Conservation (phyloP, 352 stramenopile genomes). For the Halophytophthora polymorphica region DNA sequence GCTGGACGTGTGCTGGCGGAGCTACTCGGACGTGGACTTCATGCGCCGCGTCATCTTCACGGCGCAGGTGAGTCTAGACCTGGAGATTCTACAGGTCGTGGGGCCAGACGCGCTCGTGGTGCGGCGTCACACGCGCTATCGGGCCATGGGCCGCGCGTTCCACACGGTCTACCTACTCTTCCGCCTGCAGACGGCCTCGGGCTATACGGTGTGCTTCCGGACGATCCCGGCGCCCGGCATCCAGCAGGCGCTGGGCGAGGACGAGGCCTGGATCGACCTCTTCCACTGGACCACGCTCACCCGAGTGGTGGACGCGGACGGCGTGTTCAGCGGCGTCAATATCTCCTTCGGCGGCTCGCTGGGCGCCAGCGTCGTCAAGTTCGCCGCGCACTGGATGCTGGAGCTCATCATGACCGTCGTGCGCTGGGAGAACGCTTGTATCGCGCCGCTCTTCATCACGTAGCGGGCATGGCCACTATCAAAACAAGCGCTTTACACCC, state of each 20-base stretch:
- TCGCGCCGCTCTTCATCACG: constrained; percentile 52
- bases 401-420: constrained; percentile 74
- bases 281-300: constrained; percentile 64
- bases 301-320: constrained; percentile 20
- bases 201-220: constrained; percentile 67
- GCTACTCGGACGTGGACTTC: constrained; percentile 28
- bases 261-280: constrained; percentile 59
- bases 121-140: constrained; percentile 53
- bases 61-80: constrained; percentile 34
- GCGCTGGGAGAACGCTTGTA: constrained; percentile 58
- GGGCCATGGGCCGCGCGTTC: constrained; percentile 44
- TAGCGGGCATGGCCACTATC: constrained; percentile 10
- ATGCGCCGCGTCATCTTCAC: constrained; percentile 55
- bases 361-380: constrained; percentile 50
- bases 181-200: constrained; percentile 43
- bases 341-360: constrained; percentile 59
- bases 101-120: constrained; percentile 53
- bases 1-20: constrained; percentile 52
- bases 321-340: constrained; percentile 20
- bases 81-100: constrained; percentile 47
- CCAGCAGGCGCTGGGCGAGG: constrained; percentile 40
- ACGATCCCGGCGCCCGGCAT: constrained; percentile 53
- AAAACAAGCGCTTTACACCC: too few species aligned
- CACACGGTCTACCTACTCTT: constrained; percentile 75
- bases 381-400: constrained; percentile 72